Base-by-base conservation (phyloP, 75 land plant species). In the Pinus albicaulis region DNA sequence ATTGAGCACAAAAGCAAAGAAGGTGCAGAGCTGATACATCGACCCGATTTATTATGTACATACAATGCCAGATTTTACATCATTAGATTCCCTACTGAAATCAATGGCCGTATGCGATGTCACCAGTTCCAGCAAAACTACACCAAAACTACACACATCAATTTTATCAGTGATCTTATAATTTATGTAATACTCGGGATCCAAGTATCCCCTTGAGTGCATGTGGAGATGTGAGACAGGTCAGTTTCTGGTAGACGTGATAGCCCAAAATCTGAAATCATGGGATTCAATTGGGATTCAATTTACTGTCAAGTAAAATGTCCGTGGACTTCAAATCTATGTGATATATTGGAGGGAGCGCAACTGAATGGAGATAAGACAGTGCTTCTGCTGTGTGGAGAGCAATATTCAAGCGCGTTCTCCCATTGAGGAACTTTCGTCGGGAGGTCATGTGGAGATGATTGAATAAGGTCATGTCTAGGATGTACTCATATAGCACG, bases 251-350 rank as follows among this genome's bases (percentile, higher is more conserved):
- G 77, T 23, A 86, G 75, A 58, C 85, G 58, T 0, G 88, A 89
- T 5, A 86, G 82, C 59, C 91, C 88, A 53, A 89, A 89, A 55
- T 91, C 90, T 2, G 89, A 76, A 17, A 91, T 90, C 60, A 83
- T 91, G 19, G 81, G 81, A 64, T 86, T 82, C 73, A 78, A 55
- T 0, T 73, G 20, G 1, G 13, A 88, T 57, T 14, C 85, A n/a
- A n/a, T n/a, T n/a, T n/a, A n/a, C n/a, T n/a, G n/a, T n/a, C n/a
- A n/a, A n/a, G n/a, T n/a, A n/a, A 76, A 62, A 88, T 88, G 72
- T 88, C 84, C 23, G 81, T 80, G 3, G 84, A 84, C 75, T 88
- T 88, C 23, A 88, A 80, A 56, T 88, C 86, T 58, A 84, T 71
- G 68, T 87, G 89, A 63, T 77, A 87, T 38, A 87, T 87, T 16